These are phyloP conservation scores for Raphanus hybrid DNA, from an alignment of 441 rosid genomes.

Conservation along the genomic window DNA sequence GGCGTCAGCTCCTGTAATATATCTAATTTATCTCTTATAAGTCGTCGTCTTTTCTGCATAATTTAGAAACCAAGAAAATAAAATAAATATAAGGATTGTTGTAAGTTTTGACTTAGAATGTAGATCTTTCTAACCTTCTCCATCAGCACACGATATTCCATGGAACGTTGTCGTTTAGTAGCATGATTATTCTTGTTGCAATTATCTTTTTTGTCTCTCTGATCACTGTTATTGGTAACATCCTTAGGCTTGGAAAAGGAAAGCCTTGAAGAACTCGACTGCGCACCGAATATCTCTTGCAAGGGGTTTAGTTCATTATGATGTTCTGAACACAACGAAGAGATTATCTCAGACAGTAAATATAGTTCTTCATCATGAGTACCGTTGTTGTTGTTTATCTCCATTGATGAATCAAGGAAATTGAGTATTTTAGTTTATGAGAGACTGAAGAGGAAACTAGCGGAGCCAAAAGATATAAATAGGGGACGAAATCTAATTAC, in stretches of 20 bases:
- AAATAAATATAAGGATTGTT: conserved; percentile 3
- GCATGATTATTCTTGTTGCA: neutral
- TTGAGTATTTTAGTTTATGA: conserved; percentile 13
- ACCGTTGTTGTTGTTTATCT: neutral
- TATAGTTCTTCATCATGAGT: neutral
- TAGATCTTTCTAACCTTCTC: conserved; percentile 26
- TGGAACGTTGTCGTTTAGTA: conserved; percentile 14
- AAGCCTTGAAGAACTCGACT: conserved; percentile 2
- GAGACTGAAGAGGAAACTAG: conserved; percentile 4
- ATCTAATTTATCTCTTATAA: conserved; percentile 30
- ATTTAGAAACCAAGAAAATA: neutral
- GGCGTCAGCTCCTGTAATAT: conserved; percentile 28
- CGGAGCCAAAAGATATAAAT: conserved; percentile 18
- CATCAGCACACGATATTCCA: conserved; percentile 29
- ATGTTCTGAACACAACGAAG: conserved; percentile 7
- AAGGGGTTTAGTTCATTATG: conserved; percentile 26
- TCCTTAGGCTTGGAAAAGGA: conserved; percentile 14
- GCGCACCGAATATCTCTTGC: conserved; percentile 31
- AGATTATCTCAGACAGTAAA: neutral
- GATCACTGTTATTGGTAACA: neutral
- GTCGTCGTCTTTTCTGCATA: conserved; percentile 30
- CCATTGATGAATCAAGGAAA: conserved; percentile 17
- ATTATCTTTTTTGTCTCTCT: neutral
- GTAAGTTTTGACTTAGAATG: neutral
- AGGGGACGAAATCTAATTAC: neutral